These are phyloP conservation scores for Pelargonium fulgidum DNA, from an alignment of 441 rosid genomes.

Conservation along the genomic window DNA sequence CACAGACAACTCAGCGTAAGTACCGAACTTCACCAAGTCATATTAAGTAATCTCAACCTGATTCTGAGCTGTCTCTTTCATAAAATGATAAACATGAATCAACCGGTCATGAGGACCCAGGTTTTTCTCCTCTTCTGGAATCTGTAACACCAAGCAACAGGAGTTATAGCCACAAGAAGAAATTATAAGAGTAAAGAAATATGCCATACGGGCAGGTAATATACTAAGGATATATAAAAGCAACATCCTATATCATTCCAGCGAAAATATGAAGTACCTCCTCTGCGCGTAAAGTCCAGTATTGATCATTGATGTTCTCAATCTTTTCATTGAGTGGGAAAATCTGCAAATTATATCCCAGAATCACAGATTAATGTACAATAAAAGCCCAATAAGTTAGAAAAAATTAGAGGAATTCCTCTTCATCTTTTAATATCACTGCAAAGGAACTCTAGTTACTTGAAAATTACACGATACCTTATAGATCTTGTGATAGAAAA, in stretches of 20 bases:
- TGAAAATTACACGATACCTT: conserved; percentile 37
- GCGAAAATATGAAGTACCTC: conserved; percentile 37
- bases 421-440: background rate
- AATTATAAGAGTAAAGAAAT: conserved; percentile 1
- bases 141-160: conserved; percentile 31
- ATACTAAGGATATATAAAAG: background rate
- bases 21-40: background rate
- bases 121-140: conserved; percentile 71
- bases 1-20: no score
- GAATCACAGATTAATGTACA: background rate
- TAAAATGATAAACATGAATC: conserved; percentile 63
- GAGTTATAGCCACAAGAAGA: conserved; percentile 6
- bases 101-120: conserved; percentile 64
- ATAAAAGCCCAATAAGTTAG: background rate
- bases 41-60: conserved; percentile 34
- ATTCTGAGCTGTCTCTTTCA: conserved; percentile 57
- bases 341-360: conserved; percentile 38
- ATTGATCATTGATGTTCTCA: conserved; percentile 69
- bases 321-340: conserved; percentile 59
- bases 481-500: conserved; percentile 63
- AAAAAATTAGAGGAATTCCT: background rate
- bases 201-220: background rate
- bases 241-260: background rate
- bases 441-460: conserved; percentile 2
- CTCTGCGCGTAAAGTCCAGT: conserved; percentile 76